Evolutionary conservation across 495 filamentous ascomycete species (phyloP).

Genomic region (Penicillium daleae): DNA sequence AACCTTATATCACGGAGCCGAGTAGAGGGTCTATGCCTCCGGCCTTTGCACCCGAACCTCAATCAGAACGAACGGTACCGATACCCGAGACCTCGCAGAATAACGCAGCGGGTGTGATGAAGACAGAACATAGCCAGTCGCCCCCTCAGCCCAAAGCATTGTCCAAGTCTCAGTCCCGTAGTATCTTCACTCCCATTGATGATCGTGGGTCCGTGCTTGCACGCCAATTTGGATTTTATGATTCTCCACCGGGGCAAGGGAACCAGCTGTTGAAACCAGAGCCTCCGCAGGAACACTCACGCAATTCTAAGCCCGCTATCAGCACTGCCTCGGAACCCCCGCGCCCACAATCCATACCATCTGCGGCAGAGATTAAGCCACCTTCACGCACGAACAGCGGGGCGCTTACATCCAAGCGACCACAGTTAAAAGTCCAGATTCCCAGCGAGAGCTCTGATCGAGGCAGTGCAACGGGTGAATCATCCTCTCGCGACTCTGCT

Average conservation of each 20-base stretch:
- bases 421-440: conserved; percentile 90
- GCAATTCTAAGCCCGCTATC: conserved; percentile 50
- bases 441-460: conserved; percentile 85
- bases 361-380: conserved; percentile 65
- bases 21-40: conserved; percentile 57
- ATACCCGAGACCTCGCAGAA: conserved; percentile 45
- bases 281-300: conserved; percentile 45
- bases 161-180: conserved; percentile 83
- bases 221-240: conserved; percentile 73
- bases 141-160: conserved; percentile 67
- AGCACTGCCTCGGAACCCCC: conserved; percentile 47
- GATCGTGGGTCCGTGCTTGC: conserved; percentile 87
- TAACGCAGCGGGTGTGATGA: conserved; percentile 41
- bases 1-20: conserved; percentile 70
- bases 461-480: conserved; percentile 75
- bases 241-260: conserved; percentile 45
- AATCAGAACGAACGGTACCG: conserved; percentile 45
- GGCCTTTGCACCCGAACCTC: conserved; percentile 49
- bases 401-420: conserved; percentile 66
- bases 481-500: conserved; percentile 75
- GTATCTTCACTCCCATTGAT: conserved; percentile 97
- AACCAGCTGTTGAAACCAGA: conserved; percentile 47
- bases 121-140: conserved; percentile 51
- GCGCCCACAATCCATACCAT: conserved; percentile 51
- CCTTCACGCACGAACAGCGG: conserved; percentile 75